phyloP scores from a whole-genome alignment of 345 rosid genomes.

The Linum tenue region DNA sequence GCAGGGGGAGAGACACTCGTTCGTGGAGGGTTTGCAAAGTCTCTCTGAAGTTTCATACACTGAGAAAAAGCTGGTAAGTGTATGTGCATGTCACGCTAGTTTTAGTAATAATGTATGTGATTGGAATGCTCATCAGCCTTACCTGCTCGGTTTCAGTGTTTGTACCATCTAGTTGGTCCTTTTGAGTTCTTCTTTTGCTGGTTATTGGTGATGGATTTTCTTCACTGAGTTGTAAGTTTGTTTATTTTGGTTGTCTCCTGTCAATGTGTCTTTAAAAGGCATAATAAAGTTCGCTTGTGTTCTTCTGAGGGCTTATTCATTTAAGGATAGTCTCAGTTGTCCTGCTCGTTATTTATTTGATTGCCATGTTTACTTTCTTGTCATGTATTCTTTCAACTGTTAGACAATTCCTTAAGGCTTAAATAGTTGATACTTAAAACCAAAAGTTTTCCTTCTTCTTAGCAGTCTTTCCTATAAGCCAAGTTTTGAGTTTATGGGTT shows the following conservation, averaged over 20 bases:
- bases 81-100: background rate
- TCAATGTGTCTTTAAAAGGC: too few relatives aligned
- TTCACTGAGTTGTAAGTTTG: too few relatives aligned
- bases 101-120: background rate
- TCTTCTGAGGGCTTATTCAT: too few relatives aligned
- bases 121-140: too few relatives aligned
- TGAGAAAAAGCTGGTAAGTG: slow-evolving; percentile 35
- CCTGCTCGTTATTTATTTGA: background rate
- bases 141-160: too few relatives aligned
- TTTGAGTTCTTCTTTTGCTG: too few relatives aligned
- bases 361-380: background rate
- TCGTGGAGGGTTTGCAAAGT: slow-evolving; percentile 29
- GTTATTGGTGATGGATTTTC: too few relatives aligned
- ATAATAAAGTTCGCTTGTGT: too few relatives aligned
- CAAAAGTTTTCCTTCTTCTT: background rate
- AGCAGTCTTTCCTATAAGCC: background rate
- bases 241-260: too few relatives aligned
- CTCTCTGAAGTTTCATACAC: slow-evolving; percentile 34
- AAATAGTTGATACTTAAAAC: too few relatives aligned
- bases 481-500: slow-evolving; percentile 5
- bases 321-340: too few relatives aligned
- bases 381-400: background rate
- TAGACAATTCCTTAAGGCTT: background rate
- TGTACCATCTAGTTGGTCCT: too few relatives aligned
- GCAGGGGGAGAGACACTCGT: slow-evolving; percentile 34